These are phyloP conservation scores for Psilocybe mexicana DNA, from an alignment of 1,284 basidiomycete genomes.

Conservation along the genomic window DNA sequence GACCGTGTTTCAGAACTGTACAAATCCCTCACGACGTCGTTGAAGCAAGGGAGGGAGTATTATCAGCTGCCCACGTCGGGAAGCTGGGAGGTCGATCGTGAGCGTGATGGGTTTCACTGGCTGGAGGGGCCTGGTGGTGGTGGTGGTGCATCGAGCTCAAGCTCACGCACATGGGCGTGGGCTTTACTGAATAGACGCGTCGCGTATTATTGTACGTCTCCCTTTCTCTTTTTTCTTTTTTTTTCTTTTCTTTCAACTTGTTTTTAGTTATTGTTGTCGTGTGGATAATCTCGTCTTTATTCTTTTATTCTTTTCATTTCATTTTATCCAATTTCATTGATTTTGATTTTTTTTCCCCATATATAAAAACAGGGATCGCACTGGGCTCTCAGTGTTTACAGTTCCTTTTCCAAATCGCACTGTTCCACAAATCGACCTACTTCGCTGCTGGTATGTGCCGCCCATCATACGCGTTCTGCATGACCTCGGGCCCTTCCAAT, in stretches of 20 bases:
- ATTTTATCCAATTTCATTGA: no score
- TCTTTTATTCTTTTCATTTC: no score
- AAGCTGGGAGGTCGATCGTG: not conserved
- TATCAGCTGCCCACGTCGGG: not conserved
- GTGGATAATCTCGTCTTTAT: no score
- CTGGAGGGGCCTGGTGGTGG: not conserved
- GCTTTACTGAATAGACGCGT: not conserved
- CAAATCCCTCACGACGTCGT: not conserved
- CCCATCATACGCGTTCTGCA: no score
- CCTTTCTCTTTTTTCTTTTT: not conserved
- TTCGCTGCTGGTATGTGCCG: not conserved
- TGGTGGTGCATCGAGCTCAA: not conserved
- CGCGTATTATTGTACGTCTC: slow-evolving; percentile 1
- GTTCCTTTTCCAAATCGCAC: not conserved
- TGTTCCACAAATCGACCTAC: not conserved
- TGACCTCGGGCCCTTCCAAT: no score
- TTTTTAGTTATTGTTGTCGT: not conserved
- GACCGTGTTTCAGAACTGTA: not conserved
- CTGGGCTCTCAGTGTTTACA: not conserved
- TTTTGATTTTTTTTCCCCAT: not conserved
- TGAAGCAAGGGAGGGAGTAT: not conserved
- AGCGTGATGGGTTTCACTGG: not conserved
- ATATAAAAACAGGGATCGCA: not conserved
- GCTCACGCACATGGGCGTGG: not conserved
- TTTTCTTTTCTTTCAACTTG: not conserved